These are phyloP conservation scores for Ustilago crameri DNA, from an alignment of 1,284 basidiomycete species.

Conservation along the genomic window DNA sequence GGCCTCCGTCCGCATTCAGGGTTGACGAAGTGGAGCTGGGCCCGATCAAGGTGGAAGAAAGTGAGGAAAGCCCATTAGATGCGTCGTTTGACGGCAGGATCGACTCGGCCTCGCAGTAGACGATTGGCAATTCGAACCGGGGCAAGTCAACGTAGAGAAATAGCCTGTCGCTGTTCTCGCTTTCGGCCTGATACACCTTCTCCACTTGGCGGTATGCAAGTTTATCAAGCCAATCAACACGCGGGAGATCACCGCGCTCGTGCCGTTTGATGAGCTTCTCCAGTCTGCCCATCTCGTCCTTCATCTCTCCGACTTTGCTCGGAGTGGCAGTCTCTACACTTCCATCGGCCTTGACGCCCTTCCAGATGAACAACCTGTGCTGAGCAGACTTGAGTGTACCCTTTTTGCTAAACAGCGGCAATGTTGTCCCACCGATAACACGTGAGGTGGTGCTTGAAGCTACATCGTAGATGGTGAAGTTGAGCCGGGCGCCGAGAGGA, in stretches of 20 bases:
- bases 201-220: constrained; percentile 93
- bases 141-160: constrained; percentile 96
- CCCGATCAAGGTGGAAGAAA: constrained; percentile 14
- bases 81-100: constrained; percentile 18
- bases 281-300: constrained; percentile 91
- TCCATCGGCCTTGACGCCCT: constrained; percentile 84
- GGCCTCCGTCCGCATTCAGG: neutral
- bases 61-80: constrained; percentile 23
- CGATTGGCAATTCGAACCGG: constrained; percentile 97
- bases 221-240: constrained; percentile 95
- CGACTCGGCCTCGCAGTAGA: constrained; percentile 77
- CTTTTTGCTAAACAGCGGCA: constrained; percentile 89
- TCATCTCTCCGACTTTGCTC: constrained; percentile 52
- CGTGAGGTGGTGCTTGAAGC: constrained; percentile 74
- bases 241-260: constrained; percentile 90
- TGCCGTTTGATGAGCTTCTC: constrained; percentile 98
- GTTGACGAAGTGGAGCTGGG: constrained; percentile 6
- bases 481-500: constrained; percentile 85
- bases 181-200: constrained; percentile 70
- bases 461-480: constrained; percentile 95
- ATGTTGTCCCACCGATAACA: constrained; percentile 85
- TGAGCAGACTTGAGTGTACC: constrained; percentile 80
- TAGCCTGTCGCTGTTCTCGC: constrained; percentile 46
- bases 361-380: constrained; percentile 87
- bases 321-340: constrained; percentile 83